phyloP scores from a whole-genome alignment of 805 yeast species.

The Cyberlindnera lachancei region DNA sequence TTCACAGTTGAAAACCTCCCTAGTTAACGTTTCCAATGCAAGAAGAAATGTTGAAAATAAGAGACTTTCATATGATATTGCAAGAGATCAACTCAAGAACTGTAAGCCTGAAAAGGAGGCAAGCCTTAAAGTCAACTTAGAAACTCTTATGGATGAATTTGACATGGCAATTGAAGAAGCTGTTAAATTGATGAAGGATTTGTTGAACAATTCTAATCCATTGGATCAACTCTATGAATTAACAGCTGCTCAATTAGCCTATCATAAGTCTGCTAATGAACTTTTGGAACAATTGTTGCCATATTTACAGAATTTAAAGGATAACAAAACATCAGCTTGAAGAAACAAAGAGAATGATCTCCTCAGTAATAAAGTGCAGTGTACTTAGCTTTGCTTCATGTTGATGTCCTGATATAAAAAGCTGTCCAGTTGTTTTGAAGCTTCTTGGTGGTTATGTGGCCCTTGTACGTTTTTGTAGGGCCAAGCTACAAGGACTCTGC shows the following conservation, averaged over 20 bases:
- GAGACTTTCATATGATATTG: constrained; percentile 72
- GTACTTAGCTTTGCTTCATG: too few relatives aligned
- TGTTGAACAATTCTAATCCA: constrained; percentile 62
- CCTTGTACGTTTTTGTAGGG: too few relatives aligned
- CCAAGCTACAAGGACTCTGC: too few relatives aligned
- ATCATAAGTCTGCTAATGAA: constrained; percentile 68
- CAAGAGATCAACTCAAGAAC: constrained; percentile 45
- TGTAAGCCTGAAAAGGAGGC: constrained; percentile 64
- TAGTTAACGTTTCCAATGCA: constrained; percentile 57
- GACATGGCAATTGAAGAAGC: constrained; percentile 88
- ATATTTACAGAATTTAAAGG: constrained; percentile 52
- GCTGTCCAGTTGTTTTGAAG: too few relatives aligned
- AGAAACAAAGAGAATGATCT: too few relatives aligned
- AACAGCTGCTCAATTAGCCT: constrained; percentile 72
- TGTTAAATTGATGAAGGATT: constrained; percentile 73
- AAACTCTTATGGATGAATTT: constrained; percentile 80
- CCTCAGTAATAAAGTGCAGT: too few relatives aligned
- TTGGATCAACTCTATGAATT: constrained; percentile 61
- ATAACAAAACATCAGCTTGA: too few relatives aligned
- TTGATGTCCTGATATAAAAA: too few relatives aligned
- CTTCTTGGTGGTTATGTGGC: too few relatives aligned
- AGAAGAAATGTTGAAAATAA: constrained; percentile 73
- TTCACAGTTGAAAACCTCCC: constrained; percentile 51
- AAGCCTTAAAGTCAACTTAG: constrained; percentile 67
- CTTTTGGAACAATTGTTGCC: constrained; percentile 57